A percentile compares a stretch with the other conserved stretches of the same genome.
phyloP scores from a whole-genome alignment of 2,329 filamentous ascomycete genomes.

The Emergomyces orientalis region DNA sequence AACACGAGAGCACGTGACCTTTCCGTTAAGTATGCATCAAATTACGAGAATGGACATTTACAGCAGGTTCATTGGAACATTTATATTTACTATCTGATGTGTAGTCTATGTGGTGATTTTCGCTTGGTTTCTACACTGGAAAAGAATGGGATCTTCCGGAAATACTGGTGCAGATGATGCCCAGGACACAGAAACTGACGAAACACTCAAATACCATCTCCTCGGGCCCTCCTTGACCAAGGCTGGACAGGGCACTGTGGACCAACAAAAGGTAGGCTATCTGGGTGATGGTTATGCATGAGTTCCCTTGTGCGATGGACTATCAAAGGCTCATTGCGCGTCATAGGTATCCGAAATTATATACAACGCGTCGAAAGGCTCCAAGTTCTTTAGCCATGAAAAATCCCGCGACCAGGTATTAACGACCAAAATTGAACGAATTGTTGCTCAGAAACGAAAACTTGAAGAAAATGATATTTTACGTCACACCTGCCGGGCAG shows the following conservation, averaged over 20 bases:
- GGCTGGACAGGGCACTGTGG: slow-evolving; percentile 84
- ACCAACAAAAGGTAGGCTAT: slow-evolving; percentile 64
- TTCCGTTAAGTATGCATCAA: slow-evolving; percentile 21
- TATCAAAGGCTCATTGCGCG: slow-evolving; percentile 8
- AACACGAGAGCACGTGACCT: slow-evolving; percentile 31
- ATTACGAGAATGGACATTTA: background rate
- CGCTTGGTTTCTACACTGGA: background rate
- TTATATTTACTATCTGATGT: background rate
- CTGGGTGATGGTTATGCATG: background rate
- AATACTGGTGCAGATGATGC: background rate
- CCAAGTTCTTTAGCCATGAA: slow-evolving; percentile 91
- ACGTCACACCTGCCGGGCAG: slow-evolving; percentile 63
- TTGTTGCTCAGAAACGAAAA: slow-evolving; percentile 63
- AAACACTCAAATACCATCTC: slow-evolving; percentile 78
- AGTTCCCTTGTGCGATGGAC: background rate
- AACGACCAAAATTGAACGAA: slow-evolving; percentile 74
- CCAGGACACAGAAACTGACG: slow-evolving; percentile 29
- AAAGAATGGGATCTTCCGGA: slow-evolving; percentile 9
- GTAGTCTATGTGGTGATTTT: background rate
- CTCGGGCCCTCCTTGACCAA: slow-evolving; percentile 88
- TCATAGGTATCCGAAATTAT: slow-evolving; percentile 82
- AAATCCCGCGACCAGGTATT: slow-evolving; percentile 70
- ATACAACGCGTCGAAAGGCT: slow-evolving; percentile 91
- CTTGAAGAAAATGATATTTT: slow-evolving; percentile 69
- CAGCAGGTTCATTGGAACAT: background rate